Percentiles rank a stretch among this genome's conserved stretches.
Evolutionary conservation across 352 stramenopile species (phyloP).

Genomic region (Aphanomyces invadans): DNA sequence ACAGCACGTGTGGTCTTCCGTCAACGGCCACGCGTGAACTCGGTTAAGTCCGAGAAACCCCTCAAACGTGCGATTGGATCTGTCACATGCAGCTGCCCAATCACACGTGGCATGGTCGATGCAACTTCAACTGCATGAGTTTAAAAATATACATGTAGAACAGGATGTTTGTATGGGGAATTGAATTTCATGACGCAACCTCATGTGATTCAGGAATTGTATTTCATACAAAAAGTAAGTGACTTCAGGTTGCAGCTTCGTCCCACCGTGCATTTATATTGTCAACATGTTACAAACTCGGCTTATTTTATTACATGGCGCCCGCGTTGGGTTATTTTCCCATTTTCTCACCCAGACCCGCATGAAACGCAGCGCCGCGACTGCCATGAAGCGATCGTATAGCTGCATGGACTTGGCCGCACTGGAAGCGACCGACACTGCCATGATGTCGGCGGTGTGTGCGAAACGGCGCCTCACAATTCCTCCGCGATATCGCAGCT

Average conservation of each 20-base stretch:
- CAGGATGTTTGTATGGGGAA: not conserved
- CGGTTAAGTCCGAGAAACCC: too few relatives aligned
- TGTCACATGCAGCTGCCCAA: conserved; percentile 4
- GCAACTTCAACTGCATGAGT: not conserved
- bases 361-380: conserved; percentile 19
- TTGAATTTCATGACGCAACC: not conserved
- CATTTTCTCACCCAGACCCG: not conserved
- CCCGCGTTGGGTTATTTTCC: not conserved
- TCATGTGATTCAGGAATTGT: too few relatives aligned
- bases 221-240: not conserved
- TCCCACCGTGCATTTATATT: too few relatives aligned
- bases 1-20: too few relatives aligned
- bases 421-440: conserved; percentile 1
- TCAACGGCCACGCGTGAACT: too few relatives aligned
- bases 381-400: conserved; percentile 14
- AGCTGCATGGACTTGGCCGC: conserved; percentile 20
- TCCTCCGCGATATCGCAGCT: conserved; percentile 7
- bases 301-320: not conserved
- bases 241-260: too few relatives aligned
- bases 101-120: not conserved
- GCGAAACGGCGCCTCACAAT: conserved; percentile 1
- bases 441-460: not conserved
- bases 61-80: not conserved
- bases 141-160: too few relatives aligned
- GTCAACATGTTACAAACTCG: too few relatives aligned